Evolutionary conservation across 371 early-diverging fungal genomes (phyloP).

Genomic region (Mucor circinelloides): DNA sequence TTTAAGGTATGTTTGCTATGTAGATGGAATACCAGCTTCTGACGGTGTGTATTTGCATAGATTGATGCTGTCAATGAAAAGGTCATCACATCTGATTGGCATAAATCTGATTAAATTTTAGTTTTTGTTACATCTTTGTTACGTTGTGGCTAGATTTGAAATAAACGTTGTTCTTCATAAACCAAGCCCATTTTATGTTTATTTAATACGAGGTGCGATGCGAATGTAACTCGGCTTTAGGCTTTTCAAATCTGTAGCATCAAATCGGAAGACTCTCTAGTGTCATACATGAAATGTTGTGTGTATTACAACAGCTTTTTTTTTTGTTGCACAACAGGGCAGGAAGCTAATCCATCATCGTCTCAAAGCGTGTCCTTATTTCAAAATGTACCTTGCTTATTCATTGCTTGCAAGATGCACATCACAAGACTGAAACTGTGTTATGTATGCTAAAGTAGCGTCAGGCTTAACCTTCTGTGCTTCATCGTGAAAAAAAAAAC

Average conservation of each 20-base stretch:
- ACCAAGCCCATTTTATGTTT: not conserved
- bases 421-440: not conserved
- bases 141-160: not conserved
- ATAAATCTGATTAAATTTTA: slow-evolving; percentile 24
- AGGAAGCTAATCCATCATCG: not conserved
- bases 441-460: not conserved
- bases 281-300: not conserved
- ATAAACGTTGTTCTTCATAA: not conserved
- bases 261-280: not conserved
- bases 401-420: not conserved
- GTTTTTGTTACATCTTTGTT: not conserved
- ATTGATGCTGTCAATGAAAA: slow-evolving; percentile 46
- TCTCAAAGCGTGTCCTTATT: not conserved
- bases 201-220: not conserved
- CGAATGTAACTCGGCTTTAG: not conserved
- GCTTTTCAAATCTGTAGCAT: not conserved
- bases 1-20: slow-evolving; percentile 34
- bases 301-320: not conserved
- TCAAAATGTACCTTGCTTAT: not conserved
- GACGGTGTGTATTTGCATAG: slow-evolving; percentile 12
- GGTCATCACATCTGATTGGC: slow-evolving; percentile 54
- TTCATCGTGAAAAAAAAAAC: not conserved
- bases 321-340: not conserved
- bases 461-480: not conserved
- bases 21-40: not conserved